These are phyloP conservation scores for Trichoderma afroharzianum DNA, from an alignment of 2,329 filamentous ascomycete species.

Conservation along the genomic window DNA sequence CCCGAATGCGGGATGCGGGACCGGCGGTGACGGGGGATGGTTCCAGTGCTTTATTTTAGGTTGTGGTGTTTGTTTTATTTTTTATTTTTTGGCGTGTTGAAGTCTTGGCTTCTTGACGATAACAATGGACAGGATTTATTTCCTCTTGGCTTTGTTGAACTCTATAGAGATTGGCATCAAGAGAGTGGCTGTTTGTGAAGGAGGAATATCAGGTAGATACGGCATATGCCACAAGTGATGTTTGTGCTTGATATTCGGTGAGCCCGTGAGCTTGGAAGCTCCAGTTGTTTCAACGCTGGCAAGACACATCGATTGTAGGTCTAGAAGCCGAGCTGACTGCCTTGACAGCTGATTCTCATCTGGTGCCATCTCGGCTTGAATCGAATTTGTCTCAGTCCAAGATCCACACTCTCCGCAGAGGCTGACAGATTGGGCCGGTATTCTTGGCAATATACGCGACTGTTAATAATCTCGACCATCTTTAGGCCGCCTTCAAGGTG, in stretches of 20 bases:
- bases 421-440: not conserved
- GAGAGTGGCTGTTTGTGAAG: not conserved
- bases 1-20: slow-evolving; percentile 12
- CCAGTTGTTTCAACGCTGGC: not conserved
- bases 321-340: not conserved
- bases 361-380: not conserved
- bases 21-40: not conserved
- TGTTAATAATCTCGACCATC: not conserved
- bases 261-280: not conserved
- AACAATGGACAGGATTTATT: not conserved
- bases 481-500: not conserved
- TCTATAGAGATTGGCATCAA: not conserved
- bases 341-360: not conserved
- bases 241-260: not conserved
- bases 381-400: not conserved
- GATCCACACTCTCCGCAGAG: not conserved
- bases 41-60: not conserved
- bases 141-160: not conserved
- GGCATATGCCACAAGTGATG: not conserved
- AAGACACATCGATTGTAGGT: not conserved
- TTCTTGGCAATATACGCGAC: not conserved
- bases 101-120: not conserved
- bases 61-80: too few relatives aligned
- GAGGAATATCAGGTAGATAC: not conserved
- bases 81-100: not conserved